A percentile compares a stretch with the other conserved stretches of the same genome.
These are phyloP conservation scores for Orobanche coerulescens DNA, from an alignment of 257 asterid genomes.

Conservation along the genomic window DNA sequence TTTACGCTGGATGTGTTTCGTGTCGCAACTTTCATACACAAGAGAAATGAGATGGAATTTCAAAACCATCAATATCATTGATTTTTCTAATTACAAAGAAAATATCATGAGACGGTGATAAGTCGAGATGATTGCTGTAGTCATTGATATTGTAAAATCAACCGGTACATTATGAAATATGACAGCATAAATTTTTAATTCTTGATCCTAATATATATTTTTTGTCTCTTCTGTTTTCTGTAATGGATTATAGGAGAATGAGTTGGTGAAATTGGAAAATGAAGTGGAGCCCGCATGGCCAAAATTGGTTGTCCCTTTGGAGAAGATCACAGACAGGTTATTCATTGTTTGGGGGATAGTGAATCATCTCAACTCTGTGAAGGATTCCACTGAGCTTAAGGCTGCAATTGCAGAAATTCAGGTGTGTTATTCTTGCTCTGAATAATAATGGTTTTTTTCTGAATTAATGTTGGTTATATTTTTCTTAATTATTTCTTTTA, in stretches of 20 bases:
- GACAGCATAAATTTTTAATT: no score
- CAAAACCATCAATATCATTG: no score
- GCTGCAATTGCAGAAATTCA: slow-evolving; percentile 64
- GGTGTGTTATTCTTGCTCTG: slow-evolving; percentile 32
- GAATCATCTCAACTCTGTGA: slow-evolving; percentile 63
- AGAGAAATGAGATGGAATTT: no score
- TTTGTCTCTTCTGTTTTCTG: no score
- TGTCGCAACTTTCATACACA: no score
- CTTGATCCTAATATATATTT: no score
- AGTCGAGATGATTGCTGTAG: no score
- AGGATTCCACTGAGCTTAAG: slow-evolving; percentile 59
- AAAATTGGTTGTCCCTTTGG: slow-evolving; percentile 68
- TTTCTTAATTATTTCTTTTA: not conserved
- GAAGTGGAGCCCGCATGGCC: slow-evolving; percentile 67
- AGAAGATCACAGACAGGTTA: slow-evolving; percentile 57
- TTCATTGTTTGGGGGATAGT: slow-evolving; percentile 72
- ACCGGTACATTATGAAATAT: no score
- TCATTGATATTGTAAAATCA: no score
- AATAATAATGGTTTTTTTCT: not conserved
- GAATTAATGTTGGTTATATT: not conserved
- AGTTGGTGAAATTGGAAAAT: slow-evolving; percentile 55
- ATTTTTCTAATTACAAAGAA: no score
- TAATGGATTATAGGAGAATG: slow-evolving; percentile 34
- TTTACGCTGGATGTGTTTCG: no score
- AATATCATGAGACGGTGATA: no score